A percentile compares a stretch with the other conserved stretches of the same genome.
These are phyloP conservation scores for Tylopilus sp. DNA, from an alignment of 768 basidiomycete genomes.

Conservation along the genomic window DNA sequence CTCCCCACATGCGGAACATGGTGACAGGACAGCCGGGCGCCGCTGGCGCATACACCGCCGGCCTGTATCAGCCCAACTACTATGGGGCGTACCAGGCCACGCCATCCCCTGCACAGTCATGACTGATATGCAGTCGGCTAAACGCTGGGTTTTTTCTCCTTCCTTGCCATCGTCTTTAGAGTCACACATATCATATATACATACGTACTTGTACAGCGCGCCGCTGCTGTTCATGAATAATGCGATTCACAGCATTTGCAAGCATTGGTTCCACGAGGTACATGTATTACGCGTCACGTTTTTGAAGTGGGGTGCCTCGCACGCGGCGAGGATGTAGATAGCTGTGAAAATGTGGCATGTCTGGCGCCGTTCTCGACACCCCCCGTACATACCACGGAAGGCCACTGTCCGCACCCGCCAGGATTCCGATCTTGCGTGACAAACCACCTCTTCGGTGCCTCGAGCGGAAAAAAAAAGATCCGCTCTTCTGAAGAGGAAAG, in stretches of 20 bases:
- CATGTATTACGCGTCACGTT: not conserved
- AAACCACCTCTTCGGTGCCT: constrained; percentile 32
- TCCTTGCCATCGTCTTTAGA: constrained; percentile 20
- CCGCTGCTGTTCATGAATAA: constrained; percentile 17
- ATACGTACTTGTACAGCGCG: constrained; percentile 9
- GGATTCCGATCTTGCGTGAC: constrained; percentile 19
- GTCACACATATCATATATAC: constrained; percentile 8
- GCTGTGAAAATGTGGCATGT: not conserved
- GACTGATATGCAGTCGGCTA: not conserved
- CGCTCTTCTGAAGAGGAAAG: constrained; percentile 29
- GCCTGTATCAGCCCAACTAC: constrained; percentile 30
- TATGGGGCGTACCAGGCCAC: constrained; percentile 32
- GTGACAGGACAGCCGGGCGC: constrained; percentile 23
- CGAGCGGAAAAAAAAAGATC: constrained; percentile 11
- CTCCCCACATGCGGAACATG: constrained; percentile 37
- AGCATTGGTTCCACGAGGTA: not conserved
- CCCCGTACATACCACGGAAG: not conserved
- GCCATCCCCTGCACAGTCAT: constrained; percentile 31
- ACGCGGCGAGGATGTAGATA: not conserved
- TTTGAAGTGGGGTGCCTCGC: not conserved
- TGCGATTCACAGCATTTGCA: constrained; percentile 3
- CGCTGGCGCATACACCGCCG: constrained; percentile 15
- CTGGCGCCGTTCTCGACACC: not conserved
- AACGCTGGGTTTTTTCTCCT: not conserved
- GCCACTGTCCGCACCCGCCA: constrained; percentile 6